Percentiles rank a stretch among this genome's conserved stretches.
These are phyloP conservation scores for Neostapfia colusana DNA, from an alignment of 176 grass and related monocot species.

Conservation along the genomic window DNA sequence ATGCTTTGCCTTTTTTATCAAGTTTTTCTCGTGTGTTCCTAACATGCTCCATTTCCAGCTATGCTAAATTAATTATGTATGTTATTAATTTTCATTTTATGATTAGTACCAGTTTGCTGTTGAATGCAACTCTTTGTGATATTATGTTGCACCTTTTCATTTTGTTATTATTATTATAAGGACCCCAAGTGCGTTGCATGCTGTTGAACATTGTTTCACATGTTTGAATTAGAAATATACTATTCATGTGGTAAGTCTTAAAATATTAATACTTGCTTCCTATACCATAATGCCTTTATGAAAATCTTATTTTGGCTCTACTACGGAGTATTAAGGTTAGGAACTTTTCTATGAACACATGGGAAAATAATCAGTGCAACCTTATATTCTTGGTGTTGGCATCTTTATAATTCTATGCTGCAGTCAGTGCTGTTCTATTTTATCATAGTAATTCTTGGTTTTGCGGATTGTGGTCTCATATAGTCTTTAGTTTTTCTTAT, in stretches of 20 bases:
- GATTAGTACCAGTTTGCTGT: not conserved
- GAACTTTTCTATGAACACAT: not conserved
- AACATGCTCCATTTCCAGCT: not conserved
- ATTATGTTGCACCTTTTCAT: not conserved
- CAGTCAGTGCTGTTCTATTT: not conserved
- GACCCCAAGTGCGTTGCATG: not conserved
- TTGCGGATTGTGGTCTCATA: not conserved
- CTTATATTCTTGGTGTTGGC: not conserved
- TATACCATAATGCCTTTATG: not conserved
- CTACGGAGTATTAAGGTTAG: not conserved
- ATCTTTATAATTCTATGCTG: not conserved
- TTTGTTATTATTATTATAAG: not conserved
- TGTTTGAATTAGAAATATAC: not conserved
- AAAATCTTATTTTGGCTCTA: not conserved
- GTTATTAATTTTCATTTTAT: not conserved
- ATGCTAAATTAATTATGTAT: not conserved
- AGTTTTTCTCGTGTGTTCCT: not conserved
- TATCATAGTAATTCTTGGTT: constrained; percentile 6
- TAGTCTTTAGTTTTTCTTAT: not conserved
- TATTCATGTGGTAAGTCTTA: not conserved
- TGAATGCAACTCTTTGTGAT: not conserved
- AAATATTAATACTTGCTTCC: not conserved
- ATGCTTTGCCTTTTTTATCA: not conserved
- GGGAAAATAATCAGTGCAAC: not conserved
- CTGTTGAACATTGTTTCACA: not conserved